Evolutionary conservation across 2,329 filamentous ascomycete species (phyloP).

Genomic region (Ceratocystis cubensis): DNA sequence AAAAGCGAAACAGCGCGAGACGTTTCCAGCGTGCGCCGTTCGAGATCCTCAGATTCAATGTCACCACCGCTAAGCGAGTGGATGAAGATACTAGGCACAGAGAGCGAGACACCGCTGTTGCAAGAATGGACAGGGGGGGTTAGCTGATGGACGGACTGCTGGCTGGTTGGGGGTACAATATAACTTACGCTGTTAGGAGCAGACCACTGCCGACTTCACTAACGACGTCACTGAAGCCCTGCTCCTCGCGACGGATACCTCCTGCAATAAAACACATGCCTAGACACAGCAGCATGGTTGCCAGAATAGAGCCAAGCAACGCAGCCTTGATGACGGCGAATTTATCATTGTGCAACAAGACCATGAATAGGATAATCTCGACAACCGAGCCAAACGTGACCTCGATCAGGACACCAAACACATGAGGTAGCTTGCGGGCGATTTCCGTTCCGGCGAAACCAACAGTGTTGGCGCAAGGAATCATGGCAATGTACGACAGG

Average conservation of each 20-base stretch:
- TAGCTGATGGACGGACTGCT: not conserved
- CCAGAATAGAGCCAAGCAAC: constrained; percentile 70
- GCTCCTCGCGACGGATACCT: constrained; percentile 53
- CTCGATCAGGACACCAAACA: constrained; percentile 50
- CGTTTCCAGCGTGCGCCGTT: constrained; percentile 46
- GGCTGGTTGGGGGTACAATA: not conserved
- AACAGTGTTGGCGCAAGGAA: constrained; percentile 38
- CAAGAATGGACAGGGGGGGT: not conserved
- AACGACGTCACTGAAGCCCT: constrained; percentile 61
- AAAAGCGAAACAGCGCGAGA: constrained; percentile 60
- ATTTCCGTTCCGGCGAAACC: constrained; percentile 51
- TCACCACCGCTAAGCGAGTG: constrained; percentile 31
- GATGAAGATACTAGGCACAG: constrained; percentile 45
- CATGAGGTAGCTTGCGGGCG: constrained; percentile 64
- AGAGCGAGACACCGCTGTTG: constrained; percentile 29
- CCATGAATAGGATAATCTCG: constrained; percentile 72
- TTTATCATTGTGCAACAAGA: constrained; percentile 45
- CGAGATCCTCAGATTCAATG: constrained; percentile 32
- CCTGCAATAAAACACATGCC: constrained; percentile 70
- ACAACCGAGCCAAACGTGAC: constrained; percentile 56
- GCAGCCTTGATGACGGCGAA: constrained; percentile 70
- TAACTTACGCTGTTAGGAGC: constrained; percentile 60
- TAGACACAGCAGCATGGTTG: constrained; percentile 68
- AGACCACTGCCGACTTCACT: constrained; percentile 69
- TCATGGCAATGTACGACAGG: constrained; percentile 37